Percentiles rank a stretch among this genome's conserved stretches.
Conservation (phyloP, 1,284 basidiomycete genomes). For the Chiua sp. region DNA sequence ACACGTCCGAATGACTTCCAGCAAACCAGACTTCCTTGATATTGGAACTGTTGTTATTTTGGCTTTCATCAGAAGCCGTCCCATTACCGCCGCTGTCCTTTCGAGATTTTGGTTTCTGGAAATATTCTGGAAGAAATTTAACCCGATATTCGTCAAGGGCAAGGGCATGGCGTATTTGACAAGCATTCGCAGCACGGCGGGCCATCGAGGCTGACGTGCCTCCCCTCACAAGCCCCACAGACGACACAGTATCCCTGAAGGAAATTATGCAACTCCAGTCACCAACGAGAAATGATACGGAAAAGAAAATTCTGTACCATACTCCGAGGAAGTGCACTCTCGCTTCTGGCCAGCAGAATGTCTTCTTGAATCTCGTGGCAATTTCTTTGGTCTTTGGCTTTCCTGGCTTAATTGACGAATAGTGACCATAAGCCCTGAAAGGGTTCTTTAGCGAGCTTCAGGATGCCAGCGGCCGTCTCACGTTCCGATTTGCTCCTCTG, state of each 20-base stretch:
- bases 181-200: slow-evolving; percentile 30
- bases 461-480: too few relatives aligned
- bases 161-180: slow-evolving; percentile 46
- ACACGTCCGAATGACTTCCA: slow-evolving; percentile 44
- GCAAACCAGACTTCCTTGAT: too few relatives aligned
- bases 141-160: too few relatives aligned
- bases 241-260: slow-evolving; percentile 49
- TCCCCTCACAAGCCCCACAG: slow-evolving; percentile 34
- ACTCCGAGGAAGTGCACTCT: slow-evolving; percentile 46
- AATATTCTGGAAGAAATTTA: slow-evolving; percentile 48
- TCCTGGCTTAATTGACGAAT: slow-evolving; percentile 19
- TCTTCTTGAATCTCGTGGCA: too few relatives aligned
- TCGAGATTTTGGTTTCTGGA: slow-evolving; percentile 28
- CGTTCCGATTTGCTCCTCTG: not conserved
- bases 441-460: too few relatives aligned
- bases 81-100: not conserved
- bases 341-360: slow-evolving; percentile 39
- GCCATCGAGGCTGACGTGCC: slow-evolving; percentile 29
- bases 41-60: slow-evolving; percentile 1
- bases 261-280: not conserved
- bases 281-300: not conserved
- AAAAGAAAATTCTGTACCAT: slow-evolving; percentile 36
- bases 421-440: slow-evolving; percentile 48
- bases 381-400: slow-evolving; percentile 17
- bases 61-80: not conserved